Evolutionary conservation across 2,329 filamentous ascomycete species (phyloP), one percentile per base, ranked within the genome.

Genomic region (Stagonosporopsis rhizophila): DNA sequence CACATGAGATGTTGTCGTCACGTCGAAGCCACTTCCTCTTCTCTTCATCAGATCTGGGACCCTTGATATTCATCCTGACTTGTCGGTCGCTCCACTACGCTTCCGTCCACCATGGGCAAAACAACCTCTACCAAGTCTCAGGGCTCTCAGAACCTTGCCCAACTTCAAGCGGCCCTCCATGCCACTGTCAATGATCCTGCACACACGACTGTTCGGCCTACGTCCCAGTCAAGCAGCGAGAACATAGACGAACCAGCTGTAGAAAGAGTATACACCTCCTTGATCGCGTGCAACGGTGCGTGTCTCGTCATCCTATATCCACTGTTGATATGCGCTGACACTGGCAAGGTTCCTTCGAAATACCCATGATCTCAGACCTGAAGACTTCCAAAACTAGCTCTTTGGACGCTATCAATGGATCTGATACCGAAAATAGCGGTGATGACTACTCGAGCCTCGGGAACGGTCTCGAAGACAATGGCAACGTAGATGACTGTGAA

Each of bases 251-350:
- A 2, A 9, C 7, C 32, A 35, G 17, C 15, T 6, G n/a, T 6
- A 2, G 20, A 46, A 2, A 28, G 19, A 37, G n/a, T 19, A 0
- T 44, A 51, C 17, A 38, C 39, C 7, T 14, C n/a, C 23, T 6
- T 44, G 23, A 42, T 51, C 4, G 48, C 39, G 1, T 44, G 39
- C 9, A 51, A 51, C 11, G 47, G 47, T 49, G 39, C 47, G 6
- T 19, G 5, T 8, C 8, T 5, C 15, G 6, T 8, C 15, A 4
- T n/a, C 1, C n/a, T 7, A 4, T 17, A 2, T 35, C 17, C 28
- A 11, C 15, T 35, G 15, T 17, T 35, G n/a, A 35, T 8, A 17
- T 8, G 2, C 6, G 14, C 32, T 35, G 5, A 35, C 32, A n/a
- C 32, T 35, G 5, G 32, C n/a, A 35, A 35, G 32, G 32, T 9